Conservation (phyloP, 2,329 filamentous ascomycete species). For the Fusarium sp. region DNA sequence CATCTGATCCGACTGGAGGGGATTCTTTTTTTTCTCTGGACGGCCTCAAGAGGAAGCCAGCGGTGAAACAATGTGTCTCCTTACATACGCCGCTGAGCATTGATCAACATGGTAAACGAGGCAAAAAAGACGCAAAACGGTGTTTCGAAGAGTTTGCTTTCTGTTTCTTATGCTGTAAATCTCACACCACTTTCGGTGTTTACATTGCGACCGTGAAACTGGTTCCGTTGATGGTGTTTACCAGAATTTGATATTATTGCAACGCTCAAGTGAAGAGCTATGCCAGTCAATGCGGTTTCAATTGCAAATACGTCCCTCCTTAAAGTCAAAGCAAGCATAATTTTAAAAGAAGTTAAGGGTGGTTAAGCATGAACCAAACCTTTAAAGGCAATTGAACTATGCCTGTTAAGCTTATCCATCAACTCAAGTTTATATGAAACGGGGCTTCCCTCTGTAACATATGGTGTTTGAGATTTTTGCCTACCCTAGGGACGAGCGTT, state of each 20-base stretch:
- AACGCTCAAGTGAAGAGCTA: background rate
- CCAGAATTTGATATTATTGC: background rate
- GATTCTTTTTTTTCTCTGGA: background rate
- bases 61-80: constrained; percentile 16
- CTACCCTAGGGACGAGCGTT: constrained; percentile 17
- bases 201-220: background rate
- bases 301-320: background rate
- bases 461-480: constrained; percentile 10
- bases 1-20: constrained; percentile 31
- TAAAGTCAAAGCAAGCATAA: constrained; percentile 5
- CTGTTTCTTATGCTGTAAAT: constrained; percentile 2
- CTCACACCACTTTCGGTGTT: background rate
- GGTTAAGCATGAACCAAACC: background rate
- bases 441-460: constrained; percentile 3
- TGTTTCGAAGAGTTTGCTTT: constrained; percentile 19
- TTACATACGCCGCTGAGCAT: background rate
- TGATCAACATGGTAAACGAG: constrained; percentile 3
- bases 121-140: constrained; percentile 7
- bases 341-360: background rate
- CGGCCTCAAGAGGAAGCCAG: constrained; percentile 26
- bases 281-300: background rate
- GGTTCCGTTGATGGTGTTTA: background rate
- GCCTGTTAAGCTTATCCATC: background rate
- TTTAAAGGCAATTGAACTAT: background rate
- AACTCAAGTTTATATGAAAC: background rate